Evolutionary conservation across 129 eudicot species (phyloP), one percentile per base, ranked within the genome.

Genomic region (Solidago caesia): DNA sequence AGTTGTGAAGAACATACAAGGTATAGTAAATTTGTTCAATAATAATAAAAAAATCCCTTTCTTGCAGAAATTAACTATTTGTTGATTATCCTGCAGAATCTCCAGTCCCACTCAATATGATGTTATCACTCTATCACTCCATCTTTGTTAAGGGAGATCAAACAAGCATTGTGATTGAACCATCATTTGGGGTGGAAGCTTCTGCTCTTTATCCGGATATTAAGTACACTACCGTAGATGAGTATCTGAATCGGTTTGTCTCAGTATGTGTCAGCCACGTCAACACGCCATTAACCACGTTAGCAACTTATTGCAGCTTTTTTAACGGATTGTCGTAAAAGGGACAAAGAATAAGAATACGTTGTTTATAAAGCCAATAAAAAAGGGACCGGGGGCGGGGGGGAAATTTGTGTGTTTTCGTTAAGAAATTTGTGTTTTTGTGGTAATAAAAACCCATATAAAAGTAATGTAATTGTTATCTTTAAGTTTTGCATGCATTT

Each of bases 131-230:
- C 53, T 53, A 44, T 33, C 85, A 84, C 72, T 63, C 91, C 4
- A 81, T 77, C 15, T 84, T 79, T 65, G 92, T 87, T 21, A 87
- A 82, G 48, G 92, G 92, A 60, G 92, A 84, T 75, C 85, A 84
- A 56, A 84, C 92, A 1, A 77, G 84, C 67, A 84, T 82, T 62
- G 89, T 79, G 64, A 79, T 84, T 21, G 75, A 82, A 11, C 85
- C 87, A 55, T 74, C 87, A 5, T 67, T 82, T 3, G 87, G 83
- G 44, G 87, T 84, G 48, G 92, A 88, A 56, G 89, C 87, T 43
- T 82, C 89, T 0, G 59, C 44, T 27, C 80, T 85, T 42, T 88
- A 88, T 80, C 84, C 87, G 1, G 85, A 85, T 71, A 83, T 87
- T 39, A 75, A 82, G 41, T 80, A 82, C 70, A 69, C 79, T 4